phyloP scores from a whole-genome alignment of 2,329 filamentous ascomycete genomes.

The Myotisia sp. region DNA sequence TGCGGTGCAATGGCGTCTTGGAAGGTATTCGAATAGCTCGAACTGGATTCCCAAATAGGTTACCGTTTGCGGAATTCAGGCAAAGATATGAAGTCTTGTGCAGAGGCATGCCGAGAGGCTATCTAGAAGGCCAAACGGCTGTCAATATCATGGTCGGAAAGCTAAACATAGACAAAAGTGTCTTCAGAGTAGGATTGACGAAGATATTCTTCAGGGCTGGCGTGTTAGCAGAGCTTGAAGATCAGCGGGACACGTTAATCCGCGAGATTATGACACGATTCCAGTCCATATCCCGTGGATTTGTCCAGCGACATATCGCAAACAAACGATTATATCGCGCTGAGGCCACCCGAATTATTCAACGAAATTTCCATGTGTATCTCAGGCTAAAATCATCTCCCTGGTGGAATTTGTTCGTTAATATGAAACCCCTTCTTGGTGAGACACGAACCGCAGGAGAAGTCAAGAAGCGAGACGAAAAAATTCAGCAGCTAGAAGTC shows the following conservation, averaged over 20 bases:
- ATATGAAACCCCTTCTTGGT: slow-evolving; percentile 89
- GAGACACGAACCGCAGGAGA: slow-evolving; percentile 83
- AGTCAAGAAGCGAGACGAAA: slow-evolving; percentile 87
- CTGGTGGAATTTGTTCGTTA: slow-evolving; percentile 92
- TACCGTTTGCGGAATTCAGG: slow-evolving; percentile 85
- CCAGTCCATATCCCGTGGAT: slow-evolving; percentile 82
- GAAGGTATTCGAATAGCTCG: slow-evolving; percentile 95
- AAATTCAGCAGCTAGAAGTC: slow-evolving; percentile 73
- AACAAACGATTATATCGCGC: slow-evolving; percentile 90
- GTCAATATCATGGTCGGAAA: slow-evolving; percentile 80
- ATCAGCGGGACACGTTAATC: slow-evolving; percentile 83
- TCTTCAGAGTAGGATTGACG: slow-evolving; percentile 86
- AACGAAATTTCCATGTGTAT: slow-evolving; percentile 86
- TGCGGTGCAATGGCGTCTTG: slow-evolving; percentile 98
- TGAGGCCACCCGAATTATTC: slow-evolving; percentile 87
- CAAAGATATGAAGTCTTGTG: slow-evolving; percentile 94
- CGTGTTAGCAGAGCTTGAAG: slow-evolving; percentile 90
- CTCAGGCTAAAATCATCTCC: slow-evolving; percentile 79
- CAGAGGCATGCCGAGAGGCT: slow-evolving; percentile 71
- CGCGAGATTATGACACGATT: slow-evolving; percentile 87
- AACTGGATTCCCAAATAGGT: slow-evolving; percentile 88
- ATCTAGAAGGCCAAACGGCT: slow-evolving; percentile 76
- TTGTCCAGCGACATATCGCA: slow-evolving; percentile 70
- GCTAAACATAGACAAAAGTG: slow-evolving; percentile 65
- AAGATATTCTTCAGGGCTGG: slow-evolving; percentile 98